Conservation (phyloP, 140 eudicot species). For the Oenanthe javanica region DNA sequence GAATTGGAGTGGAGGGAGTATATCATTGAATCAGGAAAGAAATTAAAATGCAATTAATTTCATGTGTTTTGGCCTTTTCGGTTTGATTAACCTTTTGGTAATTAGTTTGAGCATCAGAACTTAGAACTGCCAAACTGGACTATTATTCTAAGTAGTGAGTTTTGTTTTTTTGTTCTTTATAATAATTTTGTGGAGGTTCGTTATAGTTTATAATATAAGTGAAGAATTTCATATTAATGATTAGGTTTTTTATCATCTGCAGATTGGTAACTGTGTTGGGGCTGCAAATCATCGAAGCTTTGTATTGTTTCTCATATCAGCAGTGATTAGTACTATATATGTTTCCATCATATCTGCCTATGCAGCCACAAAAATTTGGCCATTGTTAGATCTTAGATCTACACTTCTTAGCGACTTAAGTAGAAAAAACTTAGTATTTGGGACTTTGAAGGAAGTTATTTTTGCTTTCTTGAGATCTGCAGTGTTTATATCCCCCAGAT, state of each 20-base stretch:
- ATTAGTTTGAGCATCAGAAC: not conserved
- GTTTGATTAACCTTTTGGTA: not conserved
- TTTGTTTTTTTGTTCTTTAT: not conserved
- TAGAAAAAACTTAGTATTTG: constrained; percentile 7
- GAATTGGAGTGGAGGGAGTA: no score
- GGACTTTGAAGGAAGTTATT: constrained; percentile 28
- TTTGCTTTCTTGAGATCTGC: constrained; percentile 56
- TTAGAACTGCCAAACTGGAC: not conserved
- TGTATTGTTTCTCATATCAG: constrained; percentile 71
- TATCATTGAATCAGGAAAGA: no score
- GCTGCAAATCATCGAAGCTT: constrained; percentile 78
- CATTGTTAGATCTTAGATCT: constrained; percentile 37
- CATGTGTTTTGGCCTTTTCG: no score
- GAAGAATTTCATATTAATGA: not conserved
- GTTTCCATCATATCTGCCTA: constrained; percentile 50
- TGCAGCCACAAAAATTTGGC: constrained; percentile 49
- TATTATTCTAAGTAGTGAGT: not conserved
- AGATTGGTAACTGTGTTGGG: constrained; percentile 97
- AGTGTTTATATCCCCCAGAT: constrained; percentile 48
- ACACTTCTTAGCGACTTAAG: constrained; percentile 20
- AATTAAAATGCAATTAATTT: no score
- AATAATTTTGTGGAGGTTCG: no score
- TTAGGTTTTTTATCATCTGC: constrained; percentile 14
- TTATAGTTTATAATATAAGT: not conserved
- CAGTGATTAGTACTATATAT: constrained; percentile 64